Evolutionary conservation across 768 basidiomycete genomes (phyloP), one percentile per base, ranked within the genome.

Genomic region (Pisolithus orientalis): DNA sequence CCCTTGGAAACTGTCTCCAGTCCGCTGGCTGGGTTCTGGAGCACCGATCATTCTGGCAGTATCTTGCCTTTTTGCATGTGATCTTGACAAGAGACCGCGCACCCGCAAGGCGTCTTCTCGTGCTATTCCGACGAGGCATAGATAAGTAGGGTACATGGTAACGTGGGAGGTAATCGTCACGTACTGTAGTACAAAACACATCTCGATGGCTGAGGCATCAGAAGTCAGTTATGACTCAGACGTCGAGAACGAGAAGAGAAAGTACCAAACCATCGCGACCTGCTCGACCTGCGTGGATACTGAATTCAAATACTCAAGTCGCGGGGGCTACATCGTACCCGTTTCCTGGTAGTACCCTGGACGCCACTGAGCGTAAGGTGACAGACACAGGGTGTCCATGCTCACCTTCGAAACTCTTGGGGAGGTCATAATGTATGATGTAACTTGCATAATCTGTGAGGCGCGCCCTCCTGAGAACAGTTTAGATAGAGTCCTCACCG

Each of bases 321-420:
- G 29, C 11, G 25, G n/a, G 25, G 24, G 42, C 28, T 21, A 24
- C n/a, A 9, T 54, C 73, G 24, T 58, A 83, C 87, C 88, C 56
- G 89, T 91, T 67, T 92, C 90, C 65, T 92, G 90, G 64, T 93
- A 93, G 64, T 84, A 93, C 0, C 88, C 90, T 89, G 44, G 45
- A 53, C 16, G 47, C 43, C 38, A 44, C 21, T 0, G 9, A 13
- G 6, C 17, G 47, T 21, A 0, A 44, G 24, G 34, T 48, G 16
- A 5, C 28, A 9, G 16, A 54, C 7, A 14, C 31, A 34, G 25
- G 27, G 44, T 17, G 49, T 29, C 10, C 14, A 24, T 10, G 54
- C 66, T 55, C 37, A 84, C 88, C 87, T 78, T 92, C 90, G 52
- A 91, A 81, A 51, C 87, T 90, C 62, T 87, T 89, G 0, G 89